These are phyloP conservation scores for Kwoniella bestiolae DNA, from an alignment of 768 basidiomycete genomes.

Conservation along the genomic window DNA sequence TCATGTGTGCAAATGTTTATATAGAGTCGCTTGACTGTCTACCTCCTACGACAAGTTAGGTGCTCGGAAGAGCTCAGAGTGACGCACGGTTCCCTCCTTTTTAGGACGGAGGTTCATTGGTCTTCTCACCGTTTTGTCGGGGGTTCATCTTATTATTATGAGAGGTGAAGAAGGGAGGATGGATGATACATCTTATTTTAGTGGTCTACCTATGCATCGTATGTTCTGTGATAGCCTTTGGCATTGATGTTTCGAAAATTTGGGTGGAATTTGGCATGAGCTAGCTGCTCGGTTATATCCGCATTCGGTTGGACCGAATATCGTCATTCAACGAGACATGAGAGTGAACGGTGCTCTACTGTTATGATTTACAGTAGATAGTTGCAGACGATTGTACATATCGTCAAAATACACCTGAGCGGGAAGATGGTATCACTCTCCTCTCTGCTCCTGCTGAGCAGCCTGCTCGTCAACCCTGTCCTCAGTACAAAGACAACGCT, in stretches of 20 bases:
- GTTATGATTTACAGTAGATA: too few species aligned
- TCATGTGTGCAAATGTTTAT: too few species aligned
- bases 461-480: background rate
- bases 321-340: background rate
- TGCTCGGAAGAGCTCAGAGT: conserved; percentile 24
- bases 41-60: conserved; percentile 20
- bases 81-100: conserved; percentile 15
- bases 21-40: conserved; percentile 20
- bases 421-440: background rate
- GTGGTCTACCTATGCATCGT: too few species aligned
- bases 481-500: conserved; percentile 12
- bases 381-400: too few species aligned
- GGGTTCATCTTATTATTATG: background rate
- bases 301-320: too few species aligned
- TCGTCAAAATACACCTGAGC: background rate
- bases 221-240: background rate
- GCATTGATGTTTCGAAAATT: background rate
- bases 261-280: background rate
- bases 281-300: conserved; percentile 1
- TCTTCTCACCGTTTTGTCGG: conserved; percentile 21
- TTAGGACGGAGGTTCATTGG: conserved; percentile 20
- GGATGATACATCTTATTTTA: conserved; percentile 20
- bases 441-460: background rate
- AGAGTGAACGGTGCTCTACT: background rate
- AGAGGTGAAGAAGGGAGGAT: conserved; percentile 20